Evolutionary conservation across 129 eudicot species (phyloP), one percentile per base, ranked within the genome.

Genomic region (Erigeron canadensis): DNA sequence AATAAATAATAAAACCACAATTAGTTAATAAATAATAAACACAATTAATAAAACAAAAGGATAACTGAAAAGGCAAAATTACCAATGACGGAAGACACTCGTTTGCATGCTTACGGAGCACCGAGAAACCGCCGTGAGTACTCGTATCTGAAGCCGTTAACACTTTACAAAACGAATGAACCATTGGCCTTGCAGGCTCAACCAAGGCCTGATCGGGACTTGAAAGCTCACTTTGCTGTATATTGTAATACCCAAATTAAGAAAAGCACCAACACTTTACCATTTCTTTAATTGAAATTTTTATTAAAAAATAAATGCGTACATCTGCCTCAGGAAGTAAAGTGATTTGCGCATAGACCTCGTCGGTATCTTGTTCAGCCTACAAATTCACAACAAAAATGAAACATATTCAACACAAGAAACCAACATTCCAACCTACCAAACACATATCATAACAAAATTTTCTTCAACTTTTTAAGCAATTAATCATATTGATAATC

Each of bases 111-210:
- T 86, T 89, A 5, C 97, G 86, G 18, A 89, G 91, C 37, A 94
- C 98, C 15, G 98, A 94, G 70, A 89, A 94, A 9, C 98, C 98
- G 2, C 98, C 98, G 65, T 94, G 98, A 15, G 98, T 94, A 71
- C 98, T 94, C 38, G 98, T 94, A 75, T 94, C 98, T 1, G 98
- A 94, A 55, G 96, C 98, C 4, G 98, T 94, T 61, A 94, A 71
- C 45, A 87, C 93, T 80, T 94, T 94, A 72, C 95, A 87, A 65
- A 94, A 94, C 0, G 98, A 94, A 71, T 86, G 89, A 44, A 94
- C 92, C 0, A 81, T 75, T 37, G 90, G 90, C 71, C 81, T 85
- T 13, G 76, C 87, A 37, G 90, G 86, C 67, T 89, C 96, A 5
- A 85, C 66, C 17, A 61, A 65, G 44, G 73, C 40, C 5, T 71